Evolutionary conservation across 441 rosid species (phyloP).

Genomic region (Corymbia citriodora): DNA sequence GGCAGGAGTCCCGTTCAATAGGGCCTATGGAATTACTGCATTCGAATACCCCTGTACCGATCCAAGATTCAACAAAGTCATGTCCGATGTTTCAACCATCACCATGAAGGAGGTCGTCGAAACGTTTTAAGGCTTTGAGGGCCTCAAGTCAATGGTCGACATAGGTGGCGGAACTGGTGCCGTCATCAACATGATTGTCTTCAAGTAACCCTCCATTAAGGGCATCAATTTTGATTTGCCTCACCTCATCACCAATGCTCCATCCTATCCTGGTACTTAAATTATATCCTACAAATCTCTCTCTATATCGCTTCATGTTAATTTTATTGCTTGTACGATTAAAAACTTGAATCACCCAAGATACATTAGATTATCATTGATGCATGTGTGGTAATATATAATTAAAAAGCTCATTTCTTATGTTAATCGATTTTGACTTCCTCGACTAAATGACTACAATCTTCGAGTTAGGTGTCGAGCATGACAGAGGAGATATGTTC

Average conservation of each 20-base stretch:
- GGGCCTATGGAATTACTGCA: neutral
- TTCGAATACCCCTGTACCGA: neutral
- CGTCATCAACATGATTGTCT: neutral
- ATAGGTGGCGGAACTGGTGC: neutral
- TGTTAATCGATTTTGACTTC: neutral
- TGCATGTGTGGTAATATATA: neutral
- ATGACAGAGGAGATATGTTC: slow-evolving; percentile 5
- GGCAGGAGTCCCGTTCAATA: neutral
- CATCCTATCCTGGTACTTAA: neutral
- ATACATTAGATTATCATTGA: neutral
- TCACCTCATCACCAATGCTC: neutral
- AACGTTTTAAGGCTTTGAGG: neutral
- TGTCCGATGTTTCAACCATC: neutral
- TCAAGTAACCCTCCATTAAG: neutral
- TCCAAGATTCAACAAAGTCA: neutral
- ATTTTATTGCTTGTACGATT: neutral
- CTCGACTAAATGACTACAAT: neutral
- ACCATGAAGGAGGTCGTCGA: neutral
- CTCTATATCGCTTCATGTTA: neutral
- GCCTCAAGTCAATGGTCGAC: neutral
- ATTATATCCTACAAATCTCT: neutral
- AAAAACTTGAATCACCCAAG: neutral
- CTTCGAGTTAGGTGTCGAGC: neutral
- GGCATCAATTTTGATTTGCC: slow-evolving; percentile 8
- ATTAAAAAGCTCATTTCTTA: neutral